A percentile compares a stretch with the other conserved stretches of the same genome.
Conservation (phyloP, 2,329 filamentous ascomycete species). For the Colletotrichum liaoningense region DNA sequence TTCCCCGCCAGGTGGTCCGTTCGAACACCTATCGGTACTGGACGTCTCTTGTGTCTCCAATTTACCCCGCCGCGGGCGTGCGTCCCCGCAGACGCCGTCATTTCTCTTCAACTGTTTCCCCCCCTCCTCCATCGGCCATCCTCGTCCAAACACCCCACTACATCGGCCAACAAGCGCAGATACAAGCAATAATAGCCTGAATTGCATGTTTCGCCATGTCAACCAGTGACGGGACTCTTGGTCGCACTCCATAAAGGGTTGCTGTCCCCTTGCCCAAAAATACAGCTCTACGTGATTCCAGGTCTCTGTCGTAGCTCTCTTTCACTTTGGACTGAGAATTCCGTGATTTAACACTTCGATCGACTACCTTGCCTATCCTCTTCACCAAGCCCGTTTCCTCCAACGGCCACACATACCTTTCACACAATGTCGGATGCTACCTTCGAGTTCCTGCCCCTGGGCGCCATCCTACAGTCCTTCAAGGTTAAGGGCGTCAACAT, state of each 20-base stretch:
- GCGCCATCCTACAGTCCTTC: slow-evolving; percentile 86
- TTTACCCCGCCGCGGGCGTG: slow-evolving; percentile 33
- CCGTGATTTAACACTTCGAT: background rate
- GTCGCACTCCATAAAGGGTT: slow-evolving; percentile 3
- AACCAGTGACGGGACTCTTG: background rate
- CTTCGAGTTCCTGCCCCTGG: slow-evolving; percentile 77
- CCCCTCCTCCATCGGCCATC: slow-evolving; percentile 12
- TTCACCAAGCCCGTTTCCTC: background rate
- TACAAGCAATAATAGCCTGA: slow-evolving; percentile 34
- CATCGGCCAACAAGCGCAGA: slow-evolving; percentile 22
- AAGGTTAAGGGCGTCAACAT: slow-evolving; percentile 84
- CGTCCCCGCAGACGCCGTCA: slow-evolving; percentile 22
- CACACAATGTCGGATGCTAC: slow-evolving; percentile 57
- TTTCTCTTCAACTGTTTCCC: slow-evolving; percentile 12
- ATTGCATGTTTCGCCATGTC: slow-evolving; percentile 17
- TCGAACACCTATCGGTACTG: background rate
- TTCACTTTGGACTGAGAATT: background rate
- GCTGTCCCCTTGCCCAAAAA: background rate
- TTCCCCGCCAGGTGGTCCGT: background rate
- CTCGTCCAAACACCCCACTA: slow-evolving; percentile 18
- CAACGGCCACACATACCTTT: background rate
- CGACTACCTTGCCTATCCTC: background rate
- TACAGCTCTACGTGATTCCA: background rate
- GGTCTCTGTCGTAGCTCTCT: background rate
- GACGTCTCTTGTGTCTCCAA: slow-evolving; percentile 21